These are phyloP conservation scores for Sparassis latifolia DNA, from an alignment of 1,284 basidiomycete species.

Conservation along the genomic window DNA sequence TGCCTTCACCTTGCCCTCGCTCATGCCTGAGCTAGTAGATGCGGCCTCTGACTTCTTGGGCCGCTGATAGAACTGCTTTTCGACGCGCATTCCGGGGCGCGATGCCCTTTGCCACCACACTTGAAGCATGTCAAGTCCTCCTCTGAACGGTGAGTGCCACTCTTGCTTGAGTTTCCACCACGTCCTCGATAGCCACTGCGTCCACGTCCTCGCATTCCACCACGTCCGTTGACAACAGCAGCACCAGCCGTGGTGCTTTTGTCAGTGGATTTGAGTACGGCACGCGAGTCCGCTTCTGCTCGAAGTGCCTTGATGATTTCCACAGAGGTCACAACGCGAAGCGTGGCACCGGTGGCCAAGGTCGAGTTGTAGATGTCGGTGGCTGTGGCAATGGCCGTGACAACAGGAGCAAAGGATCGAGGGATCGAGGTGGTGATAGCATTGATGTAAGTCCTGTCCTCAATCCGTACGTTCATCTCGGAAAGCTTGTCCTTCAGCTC, in stretches of 20 bases:
- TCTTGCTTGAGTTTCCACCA: background rate
- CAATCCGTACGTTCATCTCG: background rate
- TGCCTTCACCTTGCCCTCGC: background rate
- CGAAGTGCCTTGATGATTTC: constrained; percentile 9
- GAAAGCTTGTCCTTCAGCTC: constrained; percentile 3
- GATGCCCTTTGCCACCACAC: constrained; percentile 3
- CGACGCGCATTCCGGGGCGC: background rate
- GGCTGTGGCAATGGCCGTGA: background rate
- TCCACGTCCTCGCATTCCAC: constrained; percentile 12
- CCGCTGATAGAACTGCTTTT: background rate
- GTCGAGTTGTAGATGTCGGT: background rate
- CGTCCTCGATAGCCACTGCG: constrained; percentile 2
- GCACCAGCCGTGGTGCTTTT: constrained; percentile 10
- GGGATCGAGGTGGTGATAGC: constrained; percentile 1
- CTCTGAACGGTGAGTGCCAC: background rate
- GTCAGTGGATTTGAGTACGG: constrained; percentile 1
- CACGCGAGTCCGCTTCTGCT: constrained; percentile 12
- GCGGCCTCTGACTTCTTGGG: background rate
- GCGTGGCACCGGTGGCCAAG: background rate
- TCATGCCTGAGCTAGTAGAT: background rate
- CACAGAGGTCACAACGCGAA: constrained; percentile 5
- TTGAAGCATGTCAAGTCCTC: constrained; percentile 1
- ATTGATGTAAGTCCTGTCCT: background rate
- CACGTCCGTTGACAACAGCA: constrained; percentile 17
- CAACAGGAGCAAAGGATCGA: background rate